Percentiles rank a stretch among this genome's conserved stretches.
Evolutionary conservation across 208 protist genomes (phyloP).

Genomic region (Leishmania braziliensis): DNA sequence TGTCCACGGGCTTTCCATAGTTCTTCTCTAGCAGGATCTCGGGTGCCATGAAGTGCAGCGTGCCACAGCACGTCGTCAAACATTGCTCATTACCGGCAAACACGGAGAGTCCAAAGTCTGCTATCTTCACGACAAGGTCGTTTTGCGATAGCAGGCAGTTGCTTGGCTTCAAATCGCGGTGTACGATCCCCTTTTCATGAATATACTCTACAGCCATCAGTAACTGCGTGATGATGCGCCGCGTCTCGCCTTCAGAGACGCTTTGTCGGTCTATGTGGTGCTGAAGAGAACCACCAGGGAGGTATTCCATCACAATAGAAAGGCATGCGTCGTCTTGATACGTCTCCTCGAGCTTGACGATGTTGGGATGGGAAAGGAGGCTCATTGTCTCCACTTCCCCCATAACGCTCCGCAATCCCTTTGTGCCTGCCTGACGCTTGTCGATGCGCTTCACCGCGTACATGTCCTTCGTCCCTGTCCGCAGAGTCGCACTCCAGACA

Average conservation of each 20-base stretch:
- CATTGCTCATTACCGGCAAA: slow-evolving; percentile 80
- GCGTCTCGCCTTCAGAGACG: slow-evolving; percentile 49
- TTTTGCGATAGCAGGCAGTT: slow-evolving; percentile 85
- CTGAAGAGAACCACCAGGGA: slow-evolving; percentile 79
- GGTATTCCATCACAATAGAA: slow-evolving; percentile 94
- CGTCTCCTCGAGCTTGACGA: slow-evolving; percentile 88
- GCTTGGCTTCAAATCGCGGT: slow-evolving; percentile 92
- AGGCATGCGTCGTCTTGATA: slow-evolving; percentile 76
- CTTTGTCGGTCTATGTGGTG: slow-evolving; percentile 29
- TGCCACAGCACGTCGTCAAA: slow-evolving; percentile 86
- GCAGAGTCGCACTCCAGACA: slow-evolving; percentile 69
- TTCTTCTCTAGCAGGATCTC: slow-evolving; percentile 85
- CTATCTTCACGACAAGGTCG: slow-evolving; percentile 83
- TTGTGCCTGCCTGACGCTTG: slow-evolving; percentile 63
- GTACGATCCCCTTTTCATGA: slow-evolving; percentile 89
- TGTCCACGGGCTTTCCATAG: slow-evolving; percentile 91
- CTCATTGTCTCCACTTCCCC: slow-evolving; percentile 92
- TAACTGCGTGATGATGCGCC: slow-evolving; percentile 79
- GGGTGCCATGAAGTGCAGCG: slow-evolving; percentile 89
- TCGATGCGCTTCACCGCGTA: slow-evolving; percentile 89
- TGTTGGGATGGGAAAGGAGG: slow-evolving; percentile 89
- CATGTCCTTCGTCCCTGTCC: slow-evolving; percentile 35
- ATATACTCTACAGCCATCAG: slow-evolving; percentile 91
- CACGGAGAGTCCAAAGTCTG: slow-evolving; percentile 92
- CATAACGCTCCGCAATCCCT: slow-evolving; percentile 76